A percentile compares a stretch with the other conserved stretches of the same genome.
Conservation (phyloP, 345 rosid species). For the Kandelia obovata region DNA sequence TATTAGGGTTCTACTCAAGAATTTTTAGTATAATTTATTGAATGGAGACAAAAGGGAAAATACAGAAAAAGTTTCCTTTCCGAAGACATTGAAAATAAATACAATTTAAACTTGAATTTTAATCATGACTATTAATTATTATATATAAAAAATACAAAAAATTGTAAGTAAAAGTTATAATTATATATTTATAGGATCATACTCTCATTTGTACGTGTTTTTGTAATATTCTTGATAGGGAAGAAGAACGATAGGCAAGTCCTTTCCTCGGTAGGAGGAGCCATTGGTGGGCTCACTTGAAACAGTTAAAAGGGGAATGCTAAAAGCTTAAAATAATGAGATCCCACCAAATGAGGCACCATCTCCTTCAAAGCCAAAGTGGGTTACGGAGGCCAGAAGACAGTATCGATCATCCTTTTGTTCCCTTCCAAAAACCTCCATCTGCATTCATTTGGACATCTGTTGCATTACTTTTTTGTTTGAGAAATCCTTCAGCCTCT, state of each 20-base stretch:
- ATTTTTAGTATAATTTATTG: too few species aligned
- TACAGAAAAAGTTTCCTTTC: neutral
- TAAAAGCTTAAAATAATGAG: slow-evolving; percentile 16
- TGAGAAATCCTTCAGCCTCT: slow-evolving; percentile 16
- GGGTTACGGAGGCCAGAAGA: slow-evolving; percentile 15
- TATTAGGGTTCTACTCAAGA: too few species aligned
- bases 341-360: neutral
- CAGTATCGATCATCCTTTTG: slow-evolving; percentile 18
- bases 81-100: neutral
- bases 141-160: too few species aligned
- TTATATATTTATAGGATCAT: too few species aligned
- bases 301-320: slow-evolving; percentile 19
- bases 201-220: too few species aligned
- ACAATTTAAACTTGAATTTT: too few species aligned
- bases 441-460: slow-evolving; percentile 12
- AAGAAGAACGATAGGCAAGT: neutral
- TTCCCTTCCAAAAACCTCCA: slow-evolving; percentile 31
- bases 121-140: too few species aligned
- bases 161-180: too few species aligned
- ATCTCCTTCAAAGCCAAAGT: neutral
- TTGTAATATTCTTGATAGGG: too few species aligned
- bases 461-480: slow-evolving; percentile 10
- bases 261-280: neutral
- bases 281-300: slow-evolving; percentile 12
- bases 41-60: slow-evolving; percentile 23